These are phyloP conservation scores for Mollisiaceae sp. DNA, from an alignment of 2,329 filamentous ascomycete species.

Conservation along the genomic window DNA sequence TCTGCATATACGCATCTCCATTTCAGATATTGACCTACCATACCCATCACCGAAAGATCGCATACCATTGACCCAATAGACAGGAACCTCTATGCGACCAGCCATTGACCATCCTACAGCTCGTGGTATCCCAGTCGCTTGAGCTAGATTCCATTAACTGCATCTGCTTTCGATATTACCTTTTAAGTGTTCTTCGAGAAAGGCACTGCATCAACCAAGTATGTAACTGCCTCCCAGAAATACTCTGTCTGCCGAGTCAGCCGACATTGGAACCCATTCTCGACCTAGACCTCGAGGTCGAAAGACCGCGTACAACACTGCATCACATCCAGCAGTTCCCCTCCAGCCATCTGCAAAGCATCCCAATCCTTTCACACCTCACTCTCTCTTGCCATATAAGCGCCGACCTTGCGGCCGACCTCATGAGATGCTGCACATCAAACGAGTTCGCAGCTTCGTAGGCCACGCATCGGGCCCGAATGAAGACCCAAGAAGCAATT, in stretches of 20 bases:
- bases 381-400: not conserved
- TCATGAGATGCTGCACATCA: not conserved
- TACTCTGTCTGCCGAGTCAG: not conserved
- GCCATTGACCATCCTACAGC: too few relatives aligned
- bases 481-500: not conserved
- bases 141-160: not conserved
- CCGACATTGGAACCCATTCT: not conserved
- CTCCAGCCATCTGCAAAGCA: not conserved
- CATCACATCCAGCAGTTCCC: not conserved
- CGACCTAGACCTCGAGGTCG: not conserved
- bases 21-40: not conserved
- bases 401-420: not conserved
- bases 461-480: not conserved
- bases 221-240: not conserved
- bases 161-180: not conserved
- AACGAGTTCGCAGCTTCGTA: not conserved
- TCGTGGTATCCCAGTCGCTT: not conserved
- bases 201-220: not conserved
- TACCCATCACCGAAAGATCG: too few relatives aligned
- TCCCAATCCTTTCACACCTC: not conserved
- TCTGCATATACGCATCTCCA: not conserved
- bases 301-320: not conserved
- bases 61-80: not conserved
- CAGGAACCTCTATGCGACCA: not conserved
- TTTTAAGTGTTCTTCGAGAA: not conserved